phyloP scores from a whole-genome alignment of 1,139 yeast species.

The Groenewaldozyma sp. region DNA sequence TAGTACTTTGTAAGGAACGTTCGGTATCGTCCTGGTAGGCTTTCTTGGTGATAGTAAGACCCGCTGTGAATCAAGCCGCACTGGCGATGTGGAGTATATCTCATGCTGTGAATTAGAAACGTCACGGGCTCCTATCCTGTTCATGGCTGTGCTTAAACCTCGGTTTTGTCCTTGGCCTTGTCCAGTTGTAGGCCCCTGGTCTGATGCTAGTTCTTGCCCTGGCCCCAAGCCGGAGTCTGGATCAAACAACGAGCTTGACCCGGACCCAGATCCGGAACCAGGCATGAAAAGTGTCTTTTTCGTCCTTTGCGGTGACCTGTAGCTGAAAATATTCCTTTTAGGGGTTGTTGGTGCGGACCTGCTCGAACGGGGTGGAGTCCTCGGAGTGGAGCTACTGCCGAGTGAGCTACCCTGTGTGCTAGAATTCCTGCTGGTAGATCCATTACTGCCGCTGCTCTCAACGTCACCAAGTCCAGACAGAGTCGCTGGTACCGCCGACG shows the following conservation, averaged over 20 bases:
- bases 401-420: slow-evolving; percentile 8
- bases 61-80: slow-evolving; percentile 78
- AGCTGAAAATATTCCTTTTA: slow-evolving; percentile 25
- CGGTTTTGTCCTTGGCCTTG: too few relatives aligned
- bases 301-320: slow-evolving; percentile 20
- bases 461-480: neutral
- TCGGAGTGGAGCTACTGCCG: slow-evolving; percentile 6
- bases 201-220: too few relatives aligned
- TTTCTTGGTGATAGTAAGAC: slow-evolving; percentile 73
- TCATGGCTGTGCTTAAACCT: too few relatives aligned
- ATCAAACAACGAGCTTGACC: slow-evolving; percentile 3
- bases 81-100: slow-evolving; percentile 74
- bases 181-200: too few relatives aligned
- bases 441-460: slow-evolving; percentile 1
- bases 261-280: slow-evolving; percentile 1
- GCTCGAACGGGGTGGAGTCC: slow-evolving; percentile 23
- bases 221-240: too few relatives aligned
- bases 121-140: neutral
- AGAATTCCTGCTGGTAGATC: slow-evolving; percentile 1
- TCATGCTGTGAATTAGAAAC: slow-evolving; percentile 8
- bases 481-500: slow-evolving; percentile 37
- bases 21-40: slow-evolving; percentile 66
- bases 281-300: too few relatives aligned
- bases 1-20: slow-evolving; percentile 83
- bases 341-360: slow-evolving; percentile 35